Percentiles rank a stretch among this genome's conserved stretches.
phyloP scores from a whole-genome alignment of 2,329 filamentous ascomycete species.

The Neonectria magnoliae region DNA sequence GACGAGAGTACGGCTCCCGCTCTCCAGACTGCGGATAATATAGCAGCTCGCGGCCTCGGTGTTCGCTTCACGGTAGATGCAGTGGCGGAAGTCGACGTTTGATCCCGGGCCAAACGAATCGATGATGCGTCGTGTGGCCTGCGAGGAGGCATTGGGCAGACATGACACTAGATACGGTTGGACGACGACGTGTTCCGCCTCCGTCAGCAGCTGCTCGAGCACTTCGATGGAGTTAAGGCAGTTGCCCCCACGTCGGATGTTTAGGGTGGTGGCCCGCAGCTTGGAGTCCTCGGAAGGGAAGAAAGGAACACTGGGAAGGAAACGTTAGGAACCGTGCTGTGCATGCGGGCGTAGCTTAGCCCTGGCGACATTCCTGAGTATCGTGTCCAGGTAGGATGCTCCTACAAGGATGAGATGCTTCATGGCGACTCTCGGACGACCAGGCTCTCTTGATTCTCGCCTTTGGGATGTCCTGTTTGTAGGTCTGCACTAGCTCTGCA shows the following conservation, averaged over 20 bases:
- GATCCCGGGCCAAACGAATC: slow-evolving; percentile 60
- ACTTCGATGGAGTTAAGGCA: slow-evolving; percentile 78
- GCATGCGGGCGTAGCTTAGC: slow-evolving; percentile 15
- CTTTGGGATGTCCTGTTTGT: not conserved
- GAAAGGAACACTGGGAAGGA: slow-evolving; percentile 64
- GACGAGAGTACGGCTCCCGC: slow-evolving; percentile 74
- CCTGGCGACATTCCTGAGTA: slow-evolving; percentile 64
- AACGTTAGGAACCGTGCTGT: slow-evolving; percentile 25
- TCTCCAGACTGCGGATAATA: slow-evolving; percentile 69
- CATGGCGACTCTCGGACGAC: slow-evolving; percentile 45
- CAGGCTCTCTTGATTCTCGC: not conserved
- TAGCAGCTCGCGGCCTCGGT: slow-evolving; percentile 73
- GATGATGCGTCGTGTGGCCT: slow-evolving; percentile 61
- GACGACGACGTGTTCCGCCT: slow-evolving; percentile 37
- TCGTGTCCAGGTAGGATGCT: slow-evolving; percentile 77
- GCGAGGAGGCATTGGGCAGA: slow-evolving; percentile 64
- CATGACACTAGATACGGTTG: slow-evolving; percentile 58
- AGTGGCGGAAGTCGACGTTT: slow-evolving; percentile 62
- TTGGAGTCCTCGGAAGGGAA: slow-evolving; percentile 79
- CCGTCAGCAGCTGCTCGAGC: slow-evolving; percentile 67
- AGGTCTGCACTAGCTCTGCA: not conserved
- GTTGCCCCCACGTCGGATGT: slow-evolving; percentile 75
- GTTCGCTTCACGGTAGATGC: slow-evolving; percentile 67
- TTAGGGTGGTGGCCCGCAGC: slow-evolving; percentile 69
- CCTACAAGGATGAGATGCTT: slow-evolving; percentile 71